Evolutionary conservation across 345 rosid species (phyloP).

Genomic region (Luvunga scandens): DNA sequence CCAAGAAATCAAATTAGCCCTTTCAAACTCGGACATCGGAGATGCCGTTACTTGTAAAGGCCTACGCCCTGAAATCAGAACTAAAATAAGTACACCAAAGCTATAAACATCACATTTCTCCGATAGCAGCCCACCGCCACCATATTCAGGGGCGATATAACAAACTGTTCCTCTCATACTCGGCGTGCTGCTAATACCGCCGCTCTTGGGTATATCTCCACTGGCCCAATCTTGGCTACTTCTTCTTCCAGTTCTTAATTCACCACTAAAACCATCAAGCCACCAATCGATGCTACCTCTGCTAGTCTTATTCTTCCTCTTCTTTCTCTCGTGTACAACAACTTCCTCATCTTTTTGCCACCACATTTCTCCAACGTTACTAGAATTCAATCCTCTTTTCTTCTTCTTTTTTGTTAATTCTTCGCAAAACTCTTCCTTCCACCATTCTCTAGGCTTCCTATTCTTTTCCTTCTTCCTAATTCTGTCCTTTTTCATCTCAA

Average conservation of each 20-base stretch:
- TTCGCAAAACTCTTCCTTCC: conserved; percentile 85
- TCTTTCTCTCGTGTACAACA: conserved; percentile 32
- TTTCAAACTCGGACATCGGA: conserved; percentile 73
- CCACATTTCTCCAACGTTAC: conserved; percentile 53
- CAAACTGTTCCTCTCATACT: conserved; percentile 91
- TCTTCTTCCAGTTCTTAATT: conserved; percentile 38
- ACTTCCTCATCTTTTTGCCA: conserved; percentile 57
- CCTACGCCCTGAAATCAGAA: conserved; percentile 65
- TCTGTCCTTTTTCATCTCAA: conserved; percentile 43
- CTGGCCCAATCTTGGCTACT: conserved; percentile 64
- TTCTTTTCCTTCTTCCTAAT: conserved; percentile 44
- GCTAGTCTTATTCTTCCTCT: conserved; percentile 42
- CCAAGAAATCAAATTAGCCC: conserved; percentile 83
- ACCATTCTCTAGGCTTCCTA: conserved; percentile 78
- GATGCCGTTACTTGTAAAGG: conserved; percentile 77
- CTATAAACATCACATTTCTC: conserved; percentile 80
- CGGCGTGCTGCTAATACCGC: conserved; percentile 76
- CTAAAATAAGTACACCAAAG: conserved; percentile 69
- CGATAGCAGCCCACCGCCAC: conserved; percentile 61
- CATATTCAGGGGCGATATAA: conserved; percentile 78
- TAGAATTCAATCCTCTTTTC: conserved; percentile 41
- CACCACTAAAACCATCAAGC: conserved; percentile 71
- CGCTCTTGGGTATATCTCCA: conserved; percentile 67
- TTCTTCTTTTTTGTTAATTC: conserved; percentile 62
- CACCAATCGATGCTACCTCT: conserved; percentile 73